phyloP scores from a whole-genome alignment of 805 yeast genomes.

The Candida yuanshanica region DNA sequence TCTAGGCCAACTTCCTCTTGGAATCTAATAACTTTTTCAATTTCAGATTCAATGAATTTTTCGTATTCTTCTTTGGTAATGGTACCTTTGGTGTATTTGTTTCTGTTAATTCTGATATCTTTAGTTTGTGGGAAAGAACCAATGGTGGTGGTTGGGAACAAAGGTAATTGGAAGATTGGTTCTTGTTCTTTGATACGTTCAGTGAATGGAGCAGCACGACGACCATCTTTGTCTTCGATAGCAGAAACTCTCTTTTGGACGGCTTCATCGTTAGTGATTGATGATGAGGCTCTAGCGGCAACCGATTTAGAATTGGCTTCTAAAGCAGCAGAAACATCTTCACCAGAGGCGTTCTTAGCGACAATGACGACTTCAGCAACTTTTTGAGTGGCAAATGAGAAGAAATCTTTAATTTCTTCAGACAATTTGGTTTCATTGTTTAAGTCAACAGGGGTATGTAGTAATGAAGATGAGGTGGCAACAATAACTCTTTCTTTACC shows the following conservation, averaged over 20 bases:
- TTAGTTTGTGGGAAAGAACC: constrained; percentile 99
- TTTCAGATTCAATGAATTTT: constrained; percentile 93
- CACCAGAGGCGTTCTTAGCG: constrained; percentile 82
- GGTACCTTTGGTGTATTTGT: constrained; percentile 96
- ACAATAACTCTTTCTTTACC: constrained; percentile 85
- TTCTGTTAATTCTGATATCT: constrained; percentile 98
- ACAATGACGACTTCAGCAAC: constrained; percentile 84
- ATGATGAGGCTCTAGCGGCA: constrained; percentile 78
- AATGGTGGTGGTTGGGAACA: constrained; percentile 99
- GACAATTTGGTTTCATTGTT: constrained; percentile 87
- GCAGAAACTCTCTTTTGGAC: constrained; percentile 84
- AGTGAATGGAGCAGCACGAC: constrained; percentile 84
- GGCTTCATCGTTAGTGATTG: constrained; percentile 84
- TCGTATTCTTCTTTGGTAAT: constrained; percentile 94
- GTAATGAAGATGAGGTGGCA: constrained; percentile 92
- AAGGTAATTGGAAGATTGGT: constrained; percentile 84
- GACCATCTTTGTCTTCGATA: constrained; percentile 67
- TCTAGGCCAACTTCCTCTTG: constrained; percentile 99
- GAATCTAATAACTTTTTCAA: constrained; percentile 92
- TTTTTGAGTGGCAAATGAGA: constrained; percentile 98
- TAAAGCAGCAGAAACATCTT: constrained; percentile 68
- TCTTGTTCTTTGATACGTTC: constrained; percentile 85
- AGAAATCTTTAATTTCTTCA: constrained; percentile 92
- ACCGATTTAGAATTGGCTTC: constrained; percentile 85
- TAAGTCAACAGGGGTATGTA: constrained; percentile 98